Evolutionary conservation across 768 basidiomycete species (phyloP).

Genomic region (Amanita jacksonii): DNA sequence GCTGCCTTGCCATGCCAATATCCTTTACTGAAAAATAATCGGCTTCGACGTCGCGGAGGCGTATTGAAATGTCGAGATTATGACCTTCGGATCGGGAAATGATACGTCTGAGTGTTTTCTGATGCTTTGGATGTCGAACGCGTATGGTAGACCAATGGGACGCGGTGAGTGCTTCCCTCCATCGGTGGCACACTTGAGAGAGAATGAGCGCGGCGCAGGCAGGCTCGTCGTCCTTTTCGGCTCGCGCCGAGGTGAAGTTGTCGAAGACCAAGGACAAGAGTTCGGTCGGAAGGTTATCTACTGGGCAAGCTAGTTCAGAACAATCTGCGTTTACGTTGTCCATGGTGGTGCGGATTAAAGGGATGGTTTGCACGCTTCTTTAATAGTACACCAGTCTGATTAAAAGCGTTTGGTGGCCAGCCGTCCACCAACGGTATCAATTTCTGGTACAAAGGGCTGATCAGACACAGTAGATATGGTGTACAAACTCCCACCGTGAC

Average conservation of each 20-base stretch:
- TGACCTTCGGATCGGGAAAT: conserved; percentile 3
- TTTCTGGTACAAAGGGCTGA: too few species aligned
- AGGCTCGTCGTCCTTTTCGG: not conserved
- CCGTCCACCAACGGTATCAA: too few species aligned
- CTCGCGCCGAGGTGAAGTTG: conserved; percentile 1
- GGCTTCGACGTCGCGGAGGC: not conserved
- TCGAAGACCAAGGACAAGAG: conserved; percentile 5
- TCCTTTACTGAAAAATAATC: not conserved
- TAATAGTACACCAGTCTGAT: too few species aligned
- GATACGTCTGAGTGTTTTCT: not conserved
- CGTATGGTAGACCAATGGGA: conserved; percentile 5
- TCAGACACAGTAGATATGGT: too few species aligned
- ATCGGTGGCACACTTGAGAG: conserved; percentile 6
- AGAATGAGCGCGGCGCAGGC: conserved; percentile 3
- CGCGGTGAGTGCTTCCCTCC: conserved; percentile 4
- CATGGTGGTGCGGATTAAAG: not conserved
- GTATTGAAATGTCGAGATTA: conserved; percentile 1
- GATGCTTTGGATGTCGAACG: conserved; percentile 2
- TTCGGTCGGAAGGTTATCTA: conserved; percentile 4
- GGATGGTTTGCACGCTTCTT: too few species aligned
- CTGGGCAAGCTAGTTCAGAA: not conserved
- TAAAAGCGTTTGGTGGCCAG: too few species aligned
- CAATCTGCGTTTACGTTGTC: not conserved
- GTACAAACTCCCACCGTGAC: too few species aligned
- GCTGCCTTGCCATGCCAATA: not conserved